Percentiles rank a stretch among this genome's conserved stretches.
Evolutionary conservation across 192 early-diverging fungal species (phyloP).

Genomic region (Coemansia sp.): DNA sequence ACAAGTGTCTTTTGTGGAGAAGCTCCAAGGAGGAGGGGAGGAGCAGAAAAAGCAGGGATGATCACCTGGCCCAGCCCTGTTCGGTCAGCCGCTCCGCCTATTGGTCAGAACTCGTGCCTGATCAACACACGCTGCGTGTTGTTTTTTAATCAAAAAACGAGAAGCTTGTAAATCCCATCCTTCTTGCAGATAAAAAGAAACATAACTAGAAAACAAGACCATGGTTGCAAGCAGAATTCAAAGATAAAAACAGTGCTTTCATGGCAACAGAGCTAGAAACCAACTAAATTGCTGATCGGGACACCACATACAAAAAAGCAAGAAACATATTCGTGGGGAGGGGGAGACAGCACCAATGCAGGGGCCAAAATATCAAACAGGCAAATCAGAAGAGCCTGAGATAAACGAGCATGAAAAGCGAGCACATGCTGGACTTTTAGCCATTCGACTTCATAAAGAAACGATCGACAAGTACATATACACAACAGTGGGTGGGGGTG

Average conservation of each 20-base stretch:
- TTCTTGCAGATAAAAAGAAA: neutral
- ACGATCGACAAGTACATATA: neutral
- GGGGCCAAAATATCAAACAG: neutral
- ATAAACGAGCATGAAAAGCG: neutral
- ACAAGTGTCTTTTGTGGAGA: neutral
- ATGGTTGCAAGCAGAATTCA: neutral
- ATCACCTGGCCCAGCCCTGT: constrained; percentile 9
- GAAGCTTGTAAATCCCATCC: neutral
- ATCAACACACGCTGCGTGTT: neutral
- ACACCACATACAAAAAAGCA: neutral
- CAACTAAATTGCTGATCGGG: neutral
- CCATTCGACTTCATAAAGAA: neutral
- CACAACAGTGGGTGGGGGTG: too few species aligned
- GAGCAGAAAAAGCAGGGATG: constrained; percentile 4
- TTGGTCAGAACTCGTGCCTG: neutral
- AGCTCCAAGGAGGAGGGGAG: neutral
- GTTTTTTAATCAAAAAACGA: neutral
- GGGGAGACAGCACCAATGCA: neutral
- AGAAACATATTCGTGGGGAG: too few species aligned
- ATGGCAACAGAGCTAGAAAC: too few species aligned
- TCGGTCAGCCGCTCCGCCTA: neutral
- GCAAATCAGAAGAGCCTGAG: neutral
- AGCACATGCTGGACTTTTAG: neutral
- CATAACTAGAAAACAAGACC: neutral
- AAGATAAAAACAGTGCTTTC: neutral